phyloP scores from a whole-genome alignment of 768 basidiomycete species.

The Coprinopsis strossmayeri region DNA sequence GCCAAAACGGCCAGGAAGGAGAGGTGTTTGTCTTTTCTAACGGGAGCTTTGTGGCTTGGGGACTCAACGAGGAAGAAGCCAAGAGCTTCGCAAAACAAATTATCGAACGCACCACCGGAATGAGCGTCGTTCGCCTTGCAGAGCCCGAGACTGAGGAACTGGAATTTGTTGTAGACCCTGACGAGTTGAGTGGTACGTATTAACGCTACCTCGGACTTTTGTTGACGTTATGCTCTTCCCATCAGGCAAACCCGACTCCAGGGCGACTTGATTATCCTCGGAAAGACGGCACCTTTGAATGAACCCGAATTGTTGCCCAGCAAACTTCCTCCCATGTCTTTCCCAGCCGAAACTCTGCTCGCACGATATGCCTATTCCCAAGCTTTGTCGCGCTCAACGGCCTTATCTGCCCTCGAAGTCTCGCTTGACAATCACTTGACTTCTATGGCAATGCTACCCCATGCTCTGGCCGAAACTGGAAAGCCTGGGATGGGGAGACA shows the following conservation, averaged over 20 bases:
- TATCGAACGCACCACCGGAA: constrained; percentile 41
- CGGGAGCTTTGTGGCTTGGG: constrained; percentile 90
- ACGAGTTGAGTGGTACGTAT: constrained; percentile 56
- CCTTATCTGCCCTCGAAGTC: constrained; percentile 81
- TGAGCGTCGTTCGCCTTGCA: constrained; percentile 57
- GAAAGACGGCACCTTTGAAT: constrained; percentile 56
- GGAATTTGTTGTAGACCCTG: constrained; percentile 88
- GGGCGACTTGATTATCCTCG: constrained; percentile 89
- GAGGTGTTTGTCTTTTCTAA: constrained; percentile 88
- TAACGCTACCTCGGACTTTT: constrained; percentile 10
- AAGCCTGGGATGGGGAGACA: constrained; percentile 77
- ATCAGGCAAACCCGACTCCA: constrained; percentile 83
- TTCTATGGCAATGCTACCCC: constrained; percentile 75
- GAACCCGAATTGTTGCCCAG: constrained; percentile 38
- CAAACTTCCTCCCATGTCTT: constrained; percentile 42
- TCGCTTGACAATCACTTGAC: constrained; percentile 79
- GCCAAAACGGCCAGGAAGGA: constrained; percentile 48
- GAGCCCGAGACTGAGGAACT: constrained; percentile 84
- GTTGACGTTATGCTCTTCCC: constrained; percentile 6
- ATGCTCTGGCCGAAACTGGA: constrained; percentile 69
- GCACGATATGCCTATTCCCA: constrained; percentile 91
- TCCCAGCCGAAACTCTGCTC: constrained; percentile 67
- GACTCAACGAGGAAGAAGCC: constrained; percentile 71
- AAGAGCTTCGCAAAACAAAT: constrained; percentile 59
- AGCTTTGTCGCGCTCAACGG: constrained; percentile 83